phyloP scores from a whole-genome alignment of 2,329 filamentous ascomycete genomes.

The Chaetomium globosum region DNA sequence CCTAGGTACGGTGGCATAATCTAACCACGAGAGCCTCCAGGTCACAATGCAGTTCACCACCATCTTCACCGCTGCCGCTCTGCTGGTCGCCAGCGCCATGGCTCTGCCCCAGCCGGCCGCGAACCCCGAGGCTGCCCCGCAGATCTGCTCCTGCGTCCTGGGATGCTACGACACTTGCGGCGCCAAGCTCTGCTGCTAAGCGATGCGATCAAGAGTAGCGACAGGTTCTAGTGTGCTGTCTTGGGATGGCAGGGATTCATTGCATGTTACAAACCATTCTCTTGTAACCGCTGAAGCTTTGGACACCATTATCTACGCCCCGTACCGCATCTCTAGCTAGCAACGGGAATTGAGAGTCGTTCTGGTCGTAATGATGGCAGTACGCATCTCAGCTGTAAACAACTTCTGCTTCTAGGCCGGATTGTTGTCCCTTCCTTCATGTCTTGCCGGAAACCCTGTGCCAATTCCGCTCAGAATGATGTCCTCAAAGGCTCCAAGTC shows the following conservation, averaged over 20 bases:
- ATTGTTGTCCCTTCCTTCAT: no score
- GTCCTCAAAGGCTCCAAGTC: no score
- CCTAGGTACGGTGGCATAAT: no score
- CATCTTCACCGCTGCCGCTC: neutral
- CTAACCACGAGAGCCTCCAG: neutral
- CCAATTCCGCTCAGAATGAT: no score
- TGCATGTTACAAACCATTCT: neutral
- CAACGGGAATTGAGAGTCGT: neutral
- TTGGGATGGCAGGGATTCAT: neutral
- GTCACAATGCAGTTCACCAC: conserved; percentile 5
- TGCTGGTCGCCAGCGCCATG: neutral
- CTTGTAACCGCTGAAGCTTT: neutral
- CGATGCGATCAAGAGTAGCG: neutral
- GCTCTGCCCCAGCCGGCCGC: neutral
- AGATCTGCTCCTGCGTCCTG: conserved; percentile 8
- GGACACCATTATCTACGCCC: neutral
- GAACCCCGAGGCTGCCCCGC: conserved; percentile 1
- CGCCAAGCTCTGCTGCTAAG: conserved; percentile 6
- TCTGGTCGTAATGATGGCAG: neutral
- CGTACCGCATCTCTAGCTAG: neutral
- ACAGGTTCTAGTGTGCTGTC: neutral
- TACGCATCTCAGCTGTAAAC: neutral
- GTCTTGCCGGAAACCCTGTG: no score
- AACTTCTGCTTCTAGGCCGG: no score
- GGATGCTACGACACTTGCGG: conserved; percentile 12